These are phyloP conservation scores for Dillenia suffruticosa DNA, from an alignment of 164 flowering plant genomes.

Conservation along the genomic window DNA sequence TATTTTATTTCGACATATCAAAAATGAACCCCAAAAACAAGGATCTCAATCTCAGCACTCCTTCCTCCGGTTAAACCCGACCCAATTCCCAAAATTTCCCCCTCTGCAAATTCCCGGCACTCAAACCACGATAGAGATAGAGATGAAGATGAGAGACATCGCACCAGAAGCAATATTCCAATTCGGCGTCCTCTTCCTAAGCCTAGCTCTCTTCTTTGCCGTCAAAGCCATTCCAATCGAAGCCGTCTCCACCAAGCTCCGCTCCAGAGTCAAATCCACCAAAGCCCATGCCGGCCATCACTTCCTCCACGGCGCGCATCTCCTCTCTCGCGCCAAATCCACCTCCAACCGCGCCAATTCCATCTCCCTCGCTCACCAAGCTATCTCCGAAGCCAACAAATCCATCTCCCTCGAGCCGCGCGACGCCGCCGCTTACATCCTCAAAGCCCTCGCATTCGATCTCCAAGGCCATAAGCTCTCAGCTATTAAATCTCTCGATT, in stretches of 20 bases:
- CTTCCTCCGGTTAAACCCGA: too few relatives aligned
- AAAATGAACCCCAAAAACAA: too few relatives aligned
- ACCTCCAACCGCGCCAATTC: conserved; percentile 9
- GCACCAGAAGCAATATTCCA: conserved; percentile 5
- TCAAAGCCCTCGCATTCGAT: conserved; percentile 37
- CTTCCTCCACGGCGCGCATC: conserved; percentile 33
- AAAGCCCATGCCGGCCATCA: conserved; percentile 31
- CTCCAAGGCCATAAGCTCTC: conserved; percentile 25
- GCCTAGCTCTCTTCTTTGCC: conserved; percentile 18
- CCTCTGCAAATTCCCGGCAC: too few relatives aligned
- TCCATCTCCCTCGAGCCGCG: conserved; percentile 37
- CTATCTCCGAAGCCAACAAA: conserved; percentile 33
- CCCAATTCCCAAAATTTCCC: too few relatives aligned
- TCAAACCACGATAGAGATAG: too few relatives aligned
- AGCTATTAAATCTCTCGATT: conserved; percentile 38
- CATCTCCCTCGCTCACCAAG: conserved; percentile 21
- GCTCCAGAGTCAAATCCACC: conserved; percentile 21
- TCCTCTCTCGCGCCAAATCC: conserved; percentile 38
- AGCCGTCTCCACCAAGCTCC: conserved; percentile 23
- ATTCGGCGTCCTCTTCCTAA: conserved; percentile 15
- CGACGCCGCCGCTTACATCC: conserved; percentile 40
- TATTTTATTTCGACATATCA: too few relatives aligned
- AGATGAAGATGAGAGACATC: too few relatives aligned
- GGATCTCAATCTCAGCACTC: too few relatives aligned
- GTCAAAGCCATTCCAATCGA: conserved; percentile 13